A percentile compares a stretch with the other conserved stretches of the same genome.
phyloP scores from a whole-genome alignment of 768 basidiomycete species.

The Tylopilus sp. region DNA sequence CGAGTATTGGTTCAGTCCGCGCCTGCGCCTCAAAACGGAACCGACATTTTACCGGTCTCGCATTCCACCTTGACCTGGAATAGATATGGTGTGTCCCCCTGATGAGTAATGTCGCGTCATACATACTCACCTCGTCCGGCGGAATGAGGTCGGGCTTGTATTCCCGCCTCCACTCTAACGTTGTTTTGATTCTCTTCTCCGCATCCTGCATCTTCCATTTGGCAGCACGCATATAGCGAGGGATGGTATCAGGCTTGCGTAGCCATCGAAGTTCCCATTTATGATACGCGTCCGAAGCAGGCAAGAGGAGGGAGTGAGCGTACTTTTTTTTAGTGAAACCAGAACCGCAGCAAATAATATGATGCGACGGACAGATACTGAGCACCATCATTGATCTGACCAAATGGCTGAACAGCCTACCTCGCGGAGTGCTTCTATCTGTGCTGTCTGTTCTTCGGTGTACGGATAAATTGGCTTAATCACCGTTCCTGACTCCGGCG shows the following conservation, averaged over 20 bases:
- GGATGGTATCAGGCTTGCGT: conserved; percentile 55
- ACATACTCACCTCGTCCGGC: conserved; percentile 58
- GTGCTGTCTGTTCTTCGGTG: conserved; percentile 55
- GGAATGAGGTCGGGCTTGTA: conserved; percentile 81
- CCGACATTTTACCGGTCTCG: conserved; percentile 86
- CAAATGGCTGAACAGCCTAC: conserved; percentile 34
- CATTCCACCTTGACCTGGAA: conserved; percentile 67
- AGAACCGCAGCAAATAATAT: neutral
- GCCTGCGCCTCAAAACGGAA: conserved; percentile 1
- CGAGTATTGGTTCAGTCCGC: neutral
- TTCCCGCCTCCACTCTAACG: conserved; percentile 82
- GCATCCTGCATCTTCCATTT: conserved; percentile 81
- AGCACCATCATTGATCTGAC: neutral
- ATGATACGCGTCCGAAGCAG: conserved; percentile 65
- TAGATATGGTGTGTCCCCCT: neutral
- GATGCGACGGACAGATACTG: neutral
- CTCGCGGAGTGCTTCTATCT: conserved; percentile 60
- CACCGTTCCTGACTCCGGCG: conserved; percentile 50
- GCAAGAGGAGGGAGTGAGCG: conserved; percentile 59
- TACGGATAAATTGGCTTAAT: conserved; percentile 58
- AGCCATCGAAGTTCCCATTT: conserved; percentile 81
- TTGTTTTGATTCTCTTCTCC: conserved; percentile 72
- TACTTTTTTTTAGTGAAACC: conserved; percentile 49
- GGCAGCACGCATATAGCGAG: conserved; percentile 79
- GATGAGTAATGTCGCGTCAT: conserved; percentile 3